phyloP scores from a whole-genome alignment of 2,329 filamentous ascomycete species.

The Colletotrichum tamarilloi region DNA sequence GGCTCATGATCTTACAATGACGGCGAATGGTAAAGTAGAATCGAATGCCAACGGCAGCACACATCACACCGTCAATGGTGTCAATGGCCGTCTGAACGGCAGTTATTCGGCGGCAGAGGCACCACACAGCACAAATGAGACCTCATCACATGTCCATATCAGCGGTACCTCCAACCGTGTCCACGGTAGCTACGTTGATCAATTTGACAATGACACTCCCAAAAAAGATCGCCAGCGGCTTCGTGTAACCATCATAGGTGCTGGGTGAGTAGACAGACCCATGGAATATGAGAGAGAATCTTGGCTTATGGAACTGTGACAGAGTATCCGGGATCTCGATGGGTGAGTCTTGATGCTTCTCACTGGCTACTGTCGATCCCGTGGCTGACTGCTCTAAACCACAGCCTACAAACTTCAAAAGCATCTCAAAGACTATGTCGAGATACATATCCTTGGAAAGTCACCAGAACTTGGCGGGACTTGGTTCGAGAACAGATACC shows the following conservation, averaged over 20 bases:
- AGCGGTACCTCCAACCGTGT: background rate
- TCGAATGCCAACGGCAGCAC: background rate
- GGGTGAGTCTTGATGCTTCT: background rate
- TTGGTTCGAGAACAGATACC: conserved; percentile 54
- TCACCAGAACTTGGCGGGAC: conserved; percentile 56
- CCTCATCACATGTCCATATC: background rate
- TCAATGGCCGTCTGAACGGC: background rate
- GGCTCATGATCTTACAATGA: background rate
- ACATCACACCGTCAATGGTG: background rate
- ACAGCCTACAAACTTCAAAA: conserved; percentile 38
- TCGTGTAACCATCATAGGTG: background rate
- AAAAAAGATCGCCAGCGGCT: background rate
- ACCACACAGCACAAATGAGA: background rate
- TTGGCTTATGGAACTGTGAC: background rate
- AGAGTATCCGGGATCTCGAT: background rate
- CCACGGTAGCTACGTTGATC: background rate
- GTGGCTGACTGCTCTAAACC: background rate
- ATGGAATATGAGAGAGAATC: background rate
- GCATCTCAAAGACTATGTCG: conserved; percentile 35
- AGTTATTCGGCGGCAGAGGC: background rate
- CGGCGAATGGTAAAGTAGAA: background rate
- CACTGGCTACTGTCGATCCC: background rate
- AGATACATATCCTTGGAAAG: conserved; percentile 53
- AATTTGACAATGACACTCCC: background rate
- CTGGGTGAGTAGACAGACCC: background rate